Base-by-base conservation (phyloP, 192 early-diverging fungal species). In the Dissophora globulifera region DNA sequence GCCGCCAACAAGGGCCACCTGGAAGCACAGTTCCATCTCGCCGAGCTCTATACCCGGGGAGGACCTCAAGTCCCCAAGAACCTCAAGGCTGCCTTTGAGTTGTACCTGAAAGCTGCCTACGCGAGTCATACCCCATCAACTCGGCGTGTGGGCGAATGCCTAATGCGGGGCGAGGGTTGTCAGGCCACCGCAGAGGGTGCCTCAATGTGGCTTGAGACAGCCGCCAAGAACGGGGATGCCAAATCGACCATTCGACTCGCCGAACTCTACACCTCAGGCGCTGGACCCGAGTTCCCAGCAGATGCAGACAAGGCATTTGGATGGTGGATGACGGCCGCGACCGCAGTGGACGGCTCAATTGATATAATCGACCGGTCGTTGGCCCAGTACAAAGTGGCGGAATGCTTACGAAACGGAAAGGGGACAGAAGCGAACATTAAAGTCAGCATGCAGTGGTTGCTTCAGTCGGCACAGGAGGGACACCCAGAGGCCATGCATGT, bases 1-100 rank as follows among this genome's bases (percentile, higher is more conserved):
- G 87, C 89, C 1, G 93, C 93, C 19, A 67, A 82, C 56, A 84
- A 84, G 58, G 92, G 89, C 25, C 90, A 92, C 61, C 65, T 79
- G 27, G 66, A 79, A 30, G 81, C 83, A 33, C 83, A 82, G 43
- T 84, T 82, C 47, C 62, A 80, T 75, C 52, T 86, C n/a, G 84
- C 82, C 7, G 84, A 69, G 78, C 90, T 54, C 35, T 87, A 58
- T 52, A 81, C 27, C 58, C 84, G 47, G 43, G 87, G 85, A 30
- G 91, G 89, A 3, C 67, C 85, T 3, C 88, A 89, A 3, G 82
- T 89, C 2, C 47, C 69, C 41, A 74, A 78, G 69, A 78, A 85
- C 56, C 58, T 83, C 67, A 84, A 86, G 47, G 64, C 81, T 19
- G 90, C 88, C 2, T 81, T 89, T 58, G 87, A 91, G 47, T 87